Evolutionary conservation across 495 filamentous ascomycete species (phyloP).

Genomic region (Penicillium salamii): DNA sequence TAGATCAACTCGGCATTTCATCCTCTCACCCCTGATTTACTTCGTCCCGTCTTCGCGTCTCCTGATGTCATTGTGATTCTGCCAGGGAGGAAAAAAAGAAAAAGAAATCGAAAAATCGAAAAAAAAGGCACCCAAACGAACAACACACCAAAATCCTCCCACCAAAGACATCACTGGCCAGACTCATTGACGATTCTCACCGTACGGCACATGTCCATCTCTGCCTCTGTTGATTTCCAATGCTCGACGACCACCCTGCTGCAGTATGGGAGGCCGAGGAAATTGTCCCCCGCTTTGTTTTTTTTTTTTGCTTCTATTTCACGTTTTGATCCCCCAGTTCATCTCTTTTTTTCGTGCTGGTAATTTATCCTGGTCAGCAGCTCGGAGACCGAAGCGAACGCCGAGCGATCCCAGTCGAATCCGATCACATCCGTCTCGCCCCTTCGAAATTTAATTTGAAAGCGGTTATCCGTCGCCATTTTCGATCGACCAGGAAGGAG

Average conservation of each 20-base stretch:
- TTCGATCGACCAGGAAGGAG: conserved; percentile 22
- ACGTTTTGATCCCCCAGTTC: conserved; percentile 1
- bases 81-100: not conserved
- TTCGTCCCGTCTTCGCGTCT: not conserved
- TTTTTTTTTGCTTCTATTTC: not conserved
- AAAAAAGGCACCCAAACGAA: no score
- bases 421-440: conserved; percentile 35
- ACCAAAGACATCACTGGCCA: no score
- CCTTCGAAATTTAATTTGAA: conserved; percentile 38
- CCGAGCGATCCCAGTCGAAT: conserved; percentile 40
- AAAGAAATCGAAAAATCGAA: not conserved
- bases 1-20: conserved; percentile 44
- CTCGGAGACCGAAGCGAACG: conserved; percentile 43
- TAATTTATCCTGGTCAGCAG: conserved; percentile 42
- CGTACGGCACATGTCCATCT: not conserved
- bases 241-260: not conserved
- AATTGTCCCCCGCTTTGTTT: not conserved
- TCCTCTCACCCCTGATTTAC: conserved; percentile 3
- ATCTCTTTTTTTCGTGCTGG: conserved; percentile 15
- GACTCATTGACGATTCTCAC: not conserved
- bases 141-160: no score
- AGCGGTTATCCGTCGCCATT: conserved; percentile 28
- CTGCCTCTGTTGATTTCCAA: conserved; percentile 6
- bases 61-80: not conserved
- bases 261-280: not conserved